These are phyloP conservation scores for Takakia lepidozioides DNA, from an alignment of 225 moss, liverwort and hornwort species.

Conservation along the genomic window DNA sequence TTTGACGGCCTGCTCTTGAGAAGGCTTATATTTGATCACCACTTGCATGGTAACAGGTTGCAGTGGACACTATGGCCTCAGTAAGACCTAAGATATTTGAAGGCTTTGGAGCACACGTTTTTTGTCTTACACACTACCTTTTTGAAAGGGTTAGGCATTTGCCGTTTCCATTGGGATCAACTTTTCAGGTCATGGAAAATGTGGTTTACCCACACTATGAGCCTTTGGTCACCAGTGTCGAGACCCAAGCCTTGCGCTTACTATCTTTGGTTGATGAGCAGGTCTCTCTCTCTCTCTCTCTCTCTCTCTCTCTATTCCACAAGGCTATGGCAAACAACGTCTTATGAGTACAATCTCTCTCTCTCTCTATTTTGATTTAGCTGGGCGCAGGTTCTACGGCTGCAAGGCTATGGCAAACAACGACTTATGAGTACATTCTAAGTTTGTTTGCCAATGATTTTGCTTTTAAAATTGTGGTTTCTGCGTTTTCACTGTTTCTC, in stretches of 20 bases:
- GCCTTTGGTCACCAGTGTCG: slow-evolving; percentile 30
- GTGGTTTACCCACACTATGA: slow-evolving; percentile 24
- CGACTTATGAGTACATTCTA: neutral
- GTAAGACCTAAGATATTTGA: no score
- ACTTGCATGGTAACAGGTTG: no score
- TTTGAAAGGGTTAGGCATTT: slow-evolving; percentile 29
- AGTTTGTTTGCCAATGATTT: neutral
- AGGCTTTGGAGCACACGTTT: no score
- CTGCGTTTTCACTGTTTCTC: neutral
- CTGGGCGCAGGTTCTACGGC: neutral
- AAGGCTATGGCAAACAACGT: no score
- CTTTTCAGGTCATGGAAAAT: slow-evolving; percentile 36
- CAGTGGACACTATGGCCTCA: no score
- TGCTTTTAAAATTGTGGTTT: neutral
- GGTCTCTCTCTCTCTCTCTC: slow-evolving; percentile 15
- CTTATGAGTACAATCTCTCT: no score
- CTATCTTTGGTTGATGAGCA: slow-evolving; percentile 36
- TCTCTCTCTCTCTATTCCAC: no score
- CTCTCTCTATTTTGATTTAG: neutral
- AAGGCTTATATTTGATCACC: no score
- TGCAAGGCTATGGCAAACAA: no score
- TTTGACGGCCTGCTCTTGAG: no score
- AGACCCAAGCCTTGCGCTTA: slow-evolving; percentile 25
- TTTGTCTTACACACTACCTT: slow-evolving; percentile 24
- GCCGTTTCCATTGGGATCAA: slow-evolving; percentile 41